Evolutionary conservation across 768 basidiomycete genomes (phyloP).

Genomic region (Psilocybe subaeruginosa): DNA sequence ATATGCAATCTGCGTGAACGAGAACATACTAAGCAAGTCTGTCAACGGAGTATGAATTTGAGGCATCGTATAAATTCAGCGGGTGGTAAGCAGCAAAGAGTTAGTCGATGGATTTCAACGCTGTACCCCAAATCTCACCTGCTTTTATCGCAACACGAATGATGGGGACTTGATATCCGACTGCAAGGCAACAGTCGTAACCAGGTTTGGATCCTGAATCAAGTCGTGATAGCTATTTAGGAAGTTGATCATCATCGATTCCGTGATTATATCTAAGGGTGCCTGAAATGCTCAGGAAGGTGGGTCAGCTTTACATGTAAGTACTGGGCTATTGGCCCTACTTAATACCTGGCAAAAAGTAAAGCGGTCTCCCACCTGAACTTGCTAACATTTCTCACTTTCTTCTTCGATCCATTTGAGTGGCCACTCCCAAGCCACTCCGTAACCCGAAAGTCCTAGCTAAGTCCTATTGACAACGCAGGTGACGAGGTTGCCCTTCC

Average conservation of each 20-base stretch:
- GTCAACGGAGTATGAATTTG: conserved; percentile 1
- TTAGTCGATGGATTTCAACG: background rate
- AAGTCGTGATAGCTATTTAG: background rate
- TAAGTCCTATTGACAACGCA: too few species aligned
- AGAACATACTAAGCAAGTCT: background rate
- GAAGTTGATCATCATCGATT: too few species aligned
- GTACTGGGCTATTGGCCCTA: too few species aligned
- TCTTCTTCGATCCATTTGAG: too few species aligned
- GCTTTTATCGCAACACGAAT: background rate
- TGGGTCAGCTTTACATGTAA: too few species aligned
- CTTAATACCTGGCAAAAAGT: too few species aligned
- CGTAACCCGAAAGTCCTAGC: too few species aligned
- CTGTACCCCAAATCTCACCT: background rate
- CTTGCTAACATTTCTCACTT: too few species aligned
- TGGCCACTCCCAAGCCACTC: too few species aligned
- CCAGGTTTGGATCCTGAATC: background rate
- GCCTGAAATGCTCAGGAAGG: background rate
- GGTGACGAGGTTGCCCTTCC: too few species aligned
- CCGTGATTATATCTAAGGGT: background rate
- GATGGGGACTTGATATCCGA: background rate
- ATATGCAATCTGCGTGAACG: background rate
- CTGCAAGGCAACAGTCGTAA: background rate
- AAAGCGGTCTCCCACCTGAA: too few species aligned
- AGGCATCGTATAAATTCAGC: background rate
- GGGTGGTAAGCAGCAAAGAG: background rate